These are phyloP conservation scores for Pythium periplocum DNA, from an alignment of 352 stramenopile genomes.

Conservation along the genomic window DNA sequence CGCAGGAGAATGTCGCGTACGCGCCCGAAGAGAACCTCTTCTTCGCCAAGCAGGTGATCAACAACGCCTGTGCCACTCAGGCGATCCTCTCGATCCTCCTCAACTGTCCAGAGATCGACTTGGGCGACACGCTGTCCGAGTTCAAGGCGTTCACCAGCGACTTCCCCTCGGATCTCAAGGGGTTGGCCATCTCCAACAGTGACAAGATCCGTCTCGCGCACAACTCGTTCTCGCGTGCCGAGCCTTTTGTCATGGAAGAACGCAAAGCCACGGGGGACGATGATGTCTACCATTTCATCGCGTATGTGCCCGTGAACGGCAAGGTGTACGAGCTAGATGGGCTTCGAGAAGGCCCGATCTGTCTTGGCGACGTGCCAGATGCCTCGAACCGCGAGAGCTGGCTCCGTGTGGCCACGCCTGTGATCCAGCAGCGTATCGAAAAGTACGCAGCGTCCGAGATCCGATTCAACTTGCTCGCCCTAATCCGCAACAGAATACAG, in stretches of 20 bases:
- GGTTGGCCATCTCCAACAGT: slow-evolving; percentile 83
- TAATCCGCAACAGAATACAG: slow-evolving; percentile 83
- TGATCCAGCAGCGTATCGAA: slow-evolving; percentile 93
- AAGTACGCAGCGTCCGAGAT: slow-evolving; percentile 90
- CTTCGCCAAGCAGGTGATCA: slow-evolving; percentile 96
- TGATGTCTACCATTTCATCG: slow-evolving; percentile 98
- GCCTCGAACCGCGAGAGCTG: slow-evolving; percentile 47
- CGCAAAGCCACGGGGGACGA: slow-evolving; percentile 77
- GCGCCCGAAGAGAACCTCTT: slow-evolving; percentile 73
- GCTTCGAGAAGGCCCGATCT: slow-evolving; percentile 85
- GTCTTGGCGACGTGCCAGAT: slow-evolving; percentile 59
- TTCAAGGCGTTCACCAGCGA: slow-evolving; percentile 82
- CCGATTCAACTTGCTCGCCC: slow-evolving; percentile 96
- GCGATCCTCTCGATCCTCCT: slow-evolving; percentile 95
- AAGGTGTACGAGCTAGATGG: slow-evolving; percentile 96
- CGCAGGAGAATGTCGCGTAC: slow-evolving; percentile 11
- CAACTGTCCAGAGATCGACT: slow-evolving; percentile 74
- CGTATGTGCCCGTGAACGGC: slow-evolving; percentile 88
- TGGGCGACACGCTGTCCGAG: slow-evolving; percentile 57
- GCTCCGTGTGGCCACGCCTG: slow-evolving; percentile 85
- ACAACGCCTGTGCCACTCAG: slow-evolving; percentile 95
- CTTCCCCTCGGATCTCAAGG: slow-evolving; percentile 77
- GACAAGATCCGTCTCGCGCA: slow-evolving; percentile 81
- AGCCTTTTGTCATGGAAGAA: slow-evolving; percentile 80
- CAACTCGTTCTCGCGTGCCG: slow-evolving; percentile 75